Conservation (phyloP, 208 protist species). For the Endotrypanum monterogeii region DNA sequence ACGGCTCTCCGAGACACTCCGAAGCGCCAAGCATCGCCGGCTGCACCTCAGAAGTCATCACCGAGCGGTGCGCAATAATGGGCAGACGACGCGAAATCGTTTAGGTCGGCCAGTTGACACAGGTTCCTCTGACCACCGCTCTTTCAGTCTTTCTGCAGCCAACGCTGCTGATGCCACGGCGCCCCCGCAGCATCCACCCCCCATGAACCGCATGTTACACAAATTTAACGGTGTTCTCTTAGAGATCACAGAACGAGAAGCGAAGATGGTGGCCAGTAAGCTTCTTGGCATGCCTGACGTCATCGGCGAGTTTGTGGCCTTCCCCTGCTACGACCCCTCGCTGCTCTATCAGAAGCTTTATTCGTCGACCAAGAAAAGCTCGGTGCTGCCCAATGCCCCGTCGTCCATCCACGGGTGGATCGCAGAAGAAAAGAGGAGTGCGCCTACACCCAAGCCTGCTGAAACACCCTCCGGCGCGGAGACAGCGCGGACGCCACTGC, state of each 20-base stretch:
- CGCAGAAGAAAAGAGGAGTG: neutral
- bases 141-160: conserved; percentile 8
- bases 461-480: neutral
- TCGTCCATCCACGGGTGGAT: neutral
- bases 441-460: neutral
- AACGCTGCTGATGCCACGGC: conserved; percentile 4
- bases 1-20: conserved; percentile 64
- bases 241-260: conserved; percentile 67
- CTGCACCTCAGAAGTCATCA: conserved; percentile 70
- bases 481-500: conserved; percentile 4
- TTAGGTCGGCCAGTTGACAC: conserved; percentile 9
- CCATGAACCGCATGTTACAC: conserved; percentile 55
- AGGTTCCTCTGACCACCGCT: neutral
- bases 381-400: neutral
- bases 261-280: conserved; percentile 38
- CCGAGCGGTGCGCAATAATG: conserved; percentile 61
- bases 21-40: conserved; percentile 58
- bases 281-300: conserved; percentile 49
- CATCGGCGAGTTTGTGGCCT: conserved; percentile 68
- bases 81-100: conserved; percentile 53
- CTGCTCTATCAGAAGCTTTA: conserved; percentile 19
- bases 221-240: conserved; percentile 66
- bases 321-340: conserved; percentile 24
- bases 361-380: neutral
- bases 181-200: conserved; percentile 27